Base-by-base conservation (phyloP, 768 basidiomycete genomes). In the Lactarius sanguifluus region DNA sequence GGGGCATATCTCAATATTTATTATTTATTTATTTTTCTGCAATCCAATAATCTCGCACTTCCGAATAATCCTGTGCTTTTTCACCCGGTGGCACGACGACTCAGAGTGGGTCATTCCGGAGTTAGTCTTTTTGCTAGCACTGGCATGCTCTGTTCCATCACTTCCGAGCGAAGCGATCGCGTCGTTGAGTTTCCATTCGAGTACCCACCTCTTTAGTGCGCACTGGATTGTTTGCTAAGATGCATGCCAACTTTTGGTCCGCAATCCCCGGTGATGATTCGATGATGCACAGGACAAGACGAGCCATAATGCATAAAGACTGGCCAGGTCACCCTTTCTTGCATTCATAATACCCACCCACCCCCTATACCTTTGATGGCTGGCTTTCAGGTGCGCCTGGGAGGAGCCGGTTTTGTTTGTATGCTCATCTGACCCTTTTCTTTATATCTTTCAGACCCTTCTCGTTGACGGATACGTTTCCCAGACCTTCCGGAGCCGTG, bases 1-100 rank as follows among this genome's bases (percentile, higher is more conserved):
- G n/a, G n/a, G n/a, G n/a, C n/a, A n/a, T n/a, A n/a, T 77, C 75
- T 78, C 77, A 77, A 77, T 78, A 76, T 78, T 73, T 69, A 36
- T 36, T 34, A n/a, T n/a, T n/a, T 36, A 36, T 68, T 38, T 28
- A 36, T 15, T 50, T 40, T 40, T 40, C 36, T 38, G 36, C 4
- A 12, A 38, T 38, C 12, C 36, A 38, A 40, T 30, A 30, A 30
- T 30, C 5, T 30, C 5, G 1, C 20, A 28, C n/a, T 23, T 5
- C n/a, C 13, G n/a, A 28, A 12, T 30, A 28, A 12, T 30, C 28
- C 28, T 34, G 55, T 32, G 34, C 8, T 18, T 34, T 10, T 10
- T 34, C 55, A 23, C 43, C 43, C 20, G 43, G 8, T 20, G 0
- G 8, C 16, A 16, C 16, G 2, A 34, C 34, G 34, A 34, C 34